Conservation (phyloP, 306 rosid genomes). For the Citrullus amarus region DNA sequence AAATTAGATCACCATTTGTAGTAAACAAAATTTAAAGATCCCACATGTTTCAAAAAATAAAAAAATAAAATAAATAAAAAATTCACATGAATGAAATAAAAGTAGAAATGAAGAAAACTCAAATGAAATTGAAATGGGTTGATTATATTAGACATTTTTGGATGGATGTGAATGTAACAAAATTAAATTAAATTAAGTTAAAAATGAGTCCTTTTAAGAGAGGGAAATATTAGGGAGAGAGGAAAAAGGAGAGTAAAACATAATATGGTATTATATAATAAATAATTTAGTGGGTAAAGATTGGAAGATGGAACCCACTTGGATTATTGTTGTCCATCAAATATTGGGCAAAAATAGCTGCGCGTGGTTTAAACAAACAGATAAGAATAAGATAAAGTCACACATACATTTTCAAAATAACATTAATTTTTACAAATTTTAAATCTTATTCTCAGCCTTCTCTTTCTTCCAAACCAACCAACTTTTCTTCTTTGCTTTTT, state of each 20-base stretch:
- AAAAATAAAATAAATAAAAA: neutral
- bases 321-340: neutral
- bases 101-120: neutral
- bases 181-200: too few relatives aligned
- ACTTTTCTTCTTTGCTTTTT: too few relatives aligned
- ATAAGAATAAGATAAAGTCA: neutral
- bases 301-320: slow-evolving; percentile 1
- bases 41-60: too few relatives aligned
- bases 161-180: too few relatives aligned
- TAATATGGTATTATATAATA: neutral
- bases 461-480: too few relatives aligned
- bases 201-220: too few relatives aligned
- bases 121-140: too few relatives aligned
- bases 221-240: neutral
- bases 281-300: neutral
- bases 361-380: neutral
- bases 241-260: neutral
- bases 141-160: too few relatives aligned
- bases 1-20: neutral
- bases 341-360: slow-evolving; percentile 3
- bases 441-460: too few relatives aligned
- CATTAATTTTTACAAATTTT: too few relatives aligned
- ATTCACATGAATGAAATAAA: neutral
- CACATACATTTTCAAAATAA: neutral
- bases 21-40: too few relatives aligned